A percentile compares a stretch with the other conserved stretches of the same genome.
phyloP scores from a whole-genome alignment of 176 grass and related monocot species.

The Oryza meridionalis region DNA sequence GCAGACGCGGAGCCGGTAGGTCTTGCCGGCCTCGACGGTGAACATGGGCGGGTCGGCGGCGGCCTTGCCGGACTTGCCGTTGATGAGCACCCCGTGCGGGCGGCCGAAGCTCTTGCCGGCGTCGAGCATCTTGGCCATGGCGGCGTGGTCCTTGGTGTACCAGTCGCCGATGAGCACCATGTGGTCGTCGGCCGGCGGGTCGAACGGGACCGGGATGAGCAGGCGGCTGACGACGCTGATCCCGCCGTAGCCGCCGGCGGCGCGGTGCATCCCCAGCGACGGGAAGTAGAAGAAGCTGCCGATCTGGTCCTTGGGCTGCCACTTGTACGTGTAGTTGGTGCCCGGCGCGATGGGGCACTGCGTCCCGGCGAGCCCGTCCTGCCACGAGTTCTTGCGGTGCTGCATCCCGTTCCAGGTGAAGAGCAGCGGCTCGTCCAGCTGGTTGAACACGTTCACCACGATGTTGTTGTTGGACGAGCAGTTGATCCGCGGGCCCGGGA shows the following conservation, averaged over 20 bases:
- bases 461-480: conserved; percentile 88
- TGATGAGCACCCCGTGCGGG: conserved; percentile 60
- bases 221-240: conserved; percentile 74
- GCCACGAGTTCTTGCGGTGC: conserved; percentile 88
- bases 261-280: conserved; percentile 70
- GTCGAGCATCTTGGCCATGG: conserved; percentile 48
- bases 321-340: conserved; percentile 79
- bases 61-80: conserved; percentile 48
- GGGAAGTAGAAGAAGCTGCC: conserved; percentile 96
- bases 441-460: conserved; percentile 72
- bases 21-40: conserved; percentile 66
- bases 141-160: conserved; percentile 69
- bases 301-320: conserved; percentile 95
- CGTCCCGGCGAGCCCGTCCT: conserved; percentile 69
- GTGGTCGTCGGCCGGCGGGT: conserved; percentile 54
- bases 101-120: conserved; percentile 46
- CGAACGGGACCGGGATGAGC: conserved; percentile 77
- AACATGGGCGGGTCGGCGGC: conserved; percentile 36
- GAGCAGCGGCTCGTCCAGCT: conserved; percentile 75
- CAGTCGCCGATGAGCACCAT: conserved; percentile 74
- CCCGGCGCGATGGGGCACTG: conserved; percentile 73
- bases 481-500: conserved; percentile 68
- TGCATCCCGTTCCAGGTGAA: conserved; percentile 90
- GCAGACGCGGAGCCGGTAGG: conserved; percentile 69
- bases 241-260: conserved; percentile 63